Evolutionary conservation across 768 basidiomycete species (phyloP).

Genomic region (Phylloporus rhodoxanthus): DNA sequence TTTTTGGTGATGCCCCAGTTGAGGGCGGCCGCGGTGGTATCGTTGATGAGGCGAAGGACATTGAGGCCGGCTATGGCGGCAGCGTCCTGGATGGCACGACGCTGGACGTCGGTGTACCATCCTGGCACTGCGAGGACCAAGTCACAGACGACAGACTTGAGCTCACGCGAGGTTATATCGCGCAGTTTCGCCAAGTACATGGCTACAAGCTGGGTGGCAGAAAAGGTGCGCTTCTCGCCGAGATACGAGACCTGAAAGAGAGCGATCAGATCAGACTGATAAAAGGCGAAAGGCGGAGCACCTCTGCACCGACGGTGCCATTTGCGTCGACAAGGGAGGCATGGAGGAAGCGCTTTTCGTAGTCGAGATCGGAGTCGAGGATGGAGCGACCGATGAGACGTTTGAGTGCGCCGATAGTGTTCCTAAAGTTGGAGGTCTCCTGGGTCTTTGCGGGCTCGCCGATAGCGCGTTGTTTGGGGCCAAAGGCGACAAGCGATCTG

Average conservation of each 20-base stretch:
- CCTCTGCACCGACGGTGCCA: slow-evolving; percentile 82
- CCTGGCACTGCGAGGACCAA: slow-evolving; percentile 95
- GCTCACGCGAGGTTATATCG: slow-evolving; percentile 79
- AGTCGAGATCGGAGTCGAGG: slow-evolving; percentile 72
- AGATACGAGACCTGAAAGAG: slow-evolving; percentile 73
- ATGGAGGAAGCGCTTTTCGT: slow-evolving; percentile 90
- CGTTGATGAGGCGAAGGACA: slow-evolving; percentile 92
- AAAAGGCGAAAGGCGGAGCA: slow-evolving; percentile 26
- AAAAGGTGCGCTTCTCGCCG: slow-evolving; percentile 73
- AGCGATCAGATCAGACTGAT: slow-evolving; percentile 9
- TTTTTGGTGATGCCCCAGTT: slow-evolving; percentile 99
- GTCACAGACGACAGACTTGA: slow-evolving; percentile 82
- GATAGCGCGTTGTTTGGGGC: slow-evolving; percentile 82
- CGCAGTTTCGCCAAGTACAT: slow-evolving; percentile 88
- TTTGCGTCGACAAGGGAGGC: slow-evolving; percentile 79
- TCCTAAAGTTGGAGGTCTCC: slow-evolving; percentile 96
- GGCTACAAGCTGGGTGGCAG: slow-evolving; percentile 86
- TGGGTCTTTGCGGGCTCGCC: slow-evolving; percentile 97
- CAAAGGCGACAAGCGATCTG: slow-evolving; percentile 93
- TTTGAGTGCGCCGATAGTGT: slow-evolving; percentile 92
- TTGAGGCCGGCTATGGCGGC: slow-evolving; percentile 87
- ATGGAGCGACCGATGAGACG: slow-evolving; percentile 80
- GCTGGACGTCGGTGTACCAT: slow-evolving; percentile 93
- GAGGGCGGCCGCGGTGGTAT: slow-evolving; percentile 91
- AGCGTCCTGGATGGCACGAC: slow-evolving; percentile 85